phyloP scores from a whole-genome alignment of 1,284 basidiomycete species.

The Rhizopogon parksii region DNA sequence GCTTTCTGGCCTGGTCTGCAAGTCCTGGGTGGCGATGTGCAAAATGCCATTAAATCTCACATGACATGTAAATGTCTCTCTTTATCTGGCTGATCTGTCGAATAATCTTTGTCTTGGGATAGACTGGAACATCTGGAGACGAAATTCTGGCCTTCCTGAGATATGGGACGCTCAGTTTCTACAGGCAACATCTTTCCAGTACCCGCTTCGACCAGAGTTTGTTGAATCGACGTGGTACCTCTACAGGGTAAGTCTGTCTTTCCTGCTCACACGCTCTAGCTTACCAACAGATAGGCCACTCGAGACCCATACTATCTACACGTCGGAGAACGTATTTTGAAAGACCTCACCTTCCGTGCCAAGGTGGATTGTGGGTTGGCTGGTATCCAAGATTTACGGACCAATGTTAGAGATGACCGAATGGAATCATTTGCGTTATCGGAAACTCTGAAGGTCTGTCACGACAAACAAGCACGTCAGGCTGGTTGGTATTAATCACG shows the following conservation, averaged over 20 bases:
- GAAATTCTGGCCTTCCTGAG: conserved; percentile 81
- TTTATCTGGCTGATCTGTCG: conserved; percentile 1
- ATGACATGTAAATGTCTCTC: conserved; percentile 56
- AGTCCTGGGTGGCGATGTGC: conserved; percentile 83
- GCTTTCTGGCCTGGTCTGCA: conserved; percentile 88
- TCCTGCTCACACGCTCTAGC: conserved; percentile 7
- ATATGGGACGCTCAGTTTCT: conserved; percentile 77
- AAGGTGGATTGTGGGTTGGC: conserved; percentile 83
- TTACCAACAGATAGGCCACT: conserved; percentile 60
- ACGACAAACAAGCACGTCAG: background rate
- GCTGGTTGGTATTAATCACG: conserved; percentile 6
- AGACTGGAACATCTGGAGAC: conserved; percentile 90
- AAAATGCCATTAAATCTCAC: conserved; percentile 83
- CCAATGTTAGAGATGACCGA: conserved; percentile 76
- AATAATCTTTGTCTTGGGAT: background rate
- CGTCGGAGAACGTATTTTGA: conserved; percentile 77
- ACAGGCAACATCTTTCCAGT: conserved; percentile 71
- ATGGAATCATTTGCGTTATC: conserved; percentile 93
- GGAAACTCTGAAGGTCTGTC: conserved; percentile 76
- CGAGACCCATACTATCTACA: conserved; percentile 87
- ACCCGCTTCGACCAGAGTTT: conserved; percentile 86
- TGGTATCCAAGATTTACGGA: conserved; percentile 73
- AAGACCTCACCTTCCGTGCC: conserved; percentile 66
- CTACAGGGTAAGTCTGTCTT: conserved; percentile 61
- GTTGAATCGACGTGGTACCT: conserved; percentile 93